These are phyloP conservation scores for Plasmopara muralis DNA, from an alignment of 352 stramenopile species.

Conservation along the genomic window DNA sequence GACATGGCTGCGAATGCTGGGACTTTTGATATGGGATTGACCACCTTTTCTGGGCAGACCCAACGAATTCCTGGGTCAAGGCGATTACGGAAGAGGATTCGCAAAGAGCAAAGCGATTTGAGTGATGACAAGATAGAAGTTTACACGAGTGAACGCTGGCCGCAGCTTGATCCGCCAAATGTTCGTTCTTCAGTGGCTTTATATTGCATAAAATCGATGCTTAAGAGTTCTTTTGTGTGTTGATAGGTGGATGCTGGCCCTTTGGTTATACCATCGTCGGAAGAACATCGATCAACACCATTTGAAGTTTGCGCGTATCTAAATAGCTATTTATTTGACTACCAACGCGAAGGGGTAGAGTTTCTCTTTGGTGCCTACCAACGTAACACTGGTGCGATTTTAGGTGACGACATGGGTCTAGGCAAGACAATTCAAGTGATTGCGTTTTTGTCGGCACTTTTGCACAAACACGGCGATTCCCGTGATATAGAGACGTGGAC, in stretches of 20 bases:
- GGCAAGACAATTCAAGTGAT: slow-evolving; percentile 94
- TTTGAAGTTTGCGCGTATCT: slow-evolving; percentile 59
- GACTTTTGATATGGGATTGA: not conserved
- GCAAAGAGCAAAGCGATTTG: slow-evolving; percentile 8
- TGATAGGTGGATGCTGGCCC: slow-evolving; percentile 30
- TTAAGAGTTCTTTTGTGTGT: slow-evolving; percentile 2
- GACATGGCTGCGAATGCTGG: slow-evolving; percentile 4
- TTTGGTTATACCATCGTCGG: slow-evolving; percentile 27
- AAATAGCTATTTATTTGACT: slow-evolving; percentile 70
- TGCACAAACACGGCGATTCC: slow-evolving; percentile 90
- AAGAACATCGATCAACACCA: slow-evolving; percentile 4
- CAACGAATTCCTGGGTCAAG: slow-evolving; percentile 3
- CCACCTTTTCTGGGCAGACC: not conserved
- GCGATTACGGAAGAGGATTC: slow-evolving; percentile 5
- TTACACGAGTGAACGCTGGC: slow-evolving; percentile 40
- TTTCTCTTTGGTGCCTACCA: slow-evolving; percentile 61
- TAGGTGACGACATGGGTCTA: slow-evolving; percentile 98
- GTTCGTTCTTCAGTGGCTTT: slow-evolving; percentile 10
- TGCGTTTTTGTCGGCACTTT: slow-evolving; percentile 83
- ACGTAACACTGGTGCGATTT: slow-evolving; percentile 72
- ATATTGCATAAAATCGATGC: not conserved
- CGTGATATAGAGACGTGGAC: slow-evolving; percentile 94
- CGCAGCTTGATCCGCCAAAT: slow-evolving; percentile 38
- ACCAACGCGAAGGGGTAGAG: slow-evolving; percentile 59
- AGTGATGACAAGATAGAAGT: slow-evolving; percentile 24